Base-by-base conservation (phyloP, 2,329 filamentous ascomycete species). In the Lecanicillium sp. region DNA sequence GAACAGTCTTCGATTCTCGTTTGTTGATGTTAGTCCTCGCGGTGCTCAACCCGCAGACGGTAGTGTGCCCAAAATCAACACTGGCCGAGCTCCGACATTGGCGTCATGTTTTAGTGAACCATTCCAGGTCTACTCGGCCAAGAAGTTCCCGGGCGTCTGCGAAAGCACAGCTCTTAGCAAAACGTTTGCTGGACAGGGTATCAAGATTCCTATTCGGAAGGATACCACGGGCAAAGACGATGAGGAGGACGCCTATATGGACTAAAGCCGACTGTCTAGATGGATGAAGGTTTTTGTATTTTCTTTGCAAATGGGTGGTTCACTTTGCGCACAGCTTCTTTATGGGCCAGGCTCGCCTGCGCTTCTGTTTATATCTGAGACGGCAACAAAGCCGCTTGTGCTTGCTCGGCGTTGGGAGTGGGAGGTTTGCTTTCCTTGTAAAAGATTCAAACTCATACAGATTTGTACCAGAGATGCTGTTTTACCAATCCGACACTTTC, bases 141-240 rank as follows among this genome's bases (percentile, higher is more conserved):
- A 98, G 72, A 96, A 96, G 55, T 98, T 98, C 61, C 92, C 92
- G 0, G 92, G 92, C 29, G 92, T 98, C 2, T 95, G 94, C 42
- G 90, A 97, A 58, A 94, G 85, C 59, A 98, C 92, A 0, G 65
- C 79, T 4, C 67, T 97, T 14, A 96, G 89, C 71, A 95, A 94
- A 61, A 86, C 80, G 45, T 97, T 98, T 64, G 90, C 92, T 4
- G 72, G 77, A 2, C 92, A 98, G 55, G 92, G 92, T 17, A 94
- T 95, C 63, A 96, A 96, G 63, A 96, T 97, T 17, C 90, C 90
- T 0, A 96, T 97, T 39, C 72, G 90, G 17, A 96, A 96, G 61
- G 90, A 96, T 53, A 81, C 83, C 1, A 71, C 69, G 40, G 58
- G 64, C 29, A 68, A 67, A 46, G 70, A 69, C 27, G 65, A 65